Percentiles rank a stretch among this genome's conserved stretches.
Conservation (phyloP, 768 basidiomycete species). For the Lactarius akahatsu region DNA sequence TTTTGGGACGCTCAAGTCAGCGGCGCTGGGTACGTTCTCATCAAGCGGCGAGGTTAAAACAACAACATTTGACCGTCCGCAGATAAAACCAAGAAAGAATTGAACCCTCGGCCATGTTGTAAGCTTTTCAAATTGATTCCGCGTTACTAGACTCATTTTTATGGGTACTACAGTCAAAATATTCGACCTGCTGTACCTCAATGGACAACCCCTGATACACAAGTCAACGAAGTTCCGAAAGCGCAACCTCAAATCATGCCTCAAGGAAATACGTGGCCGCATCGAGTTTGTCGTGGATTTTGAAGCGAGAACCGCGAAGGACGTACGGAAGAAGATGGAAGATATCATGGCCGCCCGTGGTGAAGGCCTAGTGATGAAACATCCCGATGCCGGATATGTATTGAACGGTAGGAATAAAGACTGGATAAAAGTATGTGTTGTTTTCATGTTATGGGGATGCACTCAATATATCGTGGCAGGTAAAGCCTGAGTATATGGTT, state of each 20-base stretch:
- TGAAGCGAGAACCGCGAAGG: conserved; percentile 74
- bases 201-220: conserved; percentile 74
- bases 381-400: conserved; percentile 73
- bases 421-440: conserved; percentile 78
- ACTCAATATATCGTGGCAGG: conserved; percentile 38
- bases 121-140: conserved; percentile 35
- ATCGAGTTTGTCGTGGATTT: conserved; percentile 76
- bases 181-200: conserved; percentile 90
- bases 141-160: background rate
- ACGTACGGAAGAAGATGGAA: conserved; percentile 79
- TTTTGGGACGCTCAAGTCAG: conserved; percentile 92
- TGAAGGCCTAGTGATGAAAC: conserved; percentile 92
- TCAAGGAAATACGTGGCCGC: conserved; percentile 71
- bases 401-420: conserved; percentile 85
- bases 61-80: background rate
- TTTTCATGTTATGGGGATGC: background rate
- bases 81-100: conserved; percentile 71
- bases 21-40: conserved; percentile 63
- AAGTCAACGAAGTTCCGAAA: conserved; percentile 75
- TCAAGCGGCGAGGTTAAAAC: conserved; percentile 6
- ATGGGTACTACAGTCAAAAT: conserved; percentile 73
- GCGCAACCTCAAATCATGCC: conserved; percentile 65
- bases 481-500: conserved; percentile 88
- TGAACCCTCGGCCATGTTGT: conserved; percentile 90
- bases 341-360: conserved; percentile 81